A percentile compares a stretch with the other conserved stretches of the same genome.
Conservation (phyloP, 1,139 yeast genomes). For the Hemisphaericaspora subhashii region DNA sequence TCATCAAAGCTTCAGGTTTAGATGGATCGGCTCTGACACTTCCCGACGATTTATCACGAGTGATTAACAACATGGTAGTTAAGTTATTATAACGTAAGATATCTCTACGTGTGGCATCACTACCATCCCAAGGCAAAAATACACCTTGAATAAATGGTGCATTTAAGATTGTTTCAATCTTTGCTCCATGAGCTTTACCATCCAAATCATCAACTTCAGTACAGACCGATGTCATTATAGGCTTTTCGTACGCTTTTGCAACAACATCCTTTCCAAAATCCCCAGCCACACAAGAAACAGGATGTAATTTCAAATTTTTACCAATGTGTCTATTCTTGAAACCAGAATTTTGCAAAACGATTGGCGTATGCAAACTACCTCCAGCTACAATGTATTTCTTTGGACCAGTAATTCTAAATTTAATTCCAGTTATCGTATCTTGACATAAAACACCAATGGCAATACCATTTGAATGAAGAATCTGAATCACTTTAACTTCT, state of each 20-base stretch:
- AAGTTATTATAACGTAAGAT: slow-evolving; percentile 41
- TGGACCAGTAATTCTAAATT: slow-evolving; percentile 45
- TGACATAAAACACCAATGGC: slow-evolving; percentile 47
- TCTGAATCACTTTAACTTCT: slow-evolving; percentile 41
- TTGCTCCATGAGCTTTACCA: slow-evolving; percentile 59
- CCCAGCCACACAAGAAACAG: slow-evolving; percentile 45
- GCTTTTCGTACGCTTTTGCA: slow-evolving; percentile 38
- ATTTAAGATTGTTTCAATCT: slow-evolving; percentile 52
- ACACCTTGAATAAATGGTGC: slow-evolving; percentile 42
- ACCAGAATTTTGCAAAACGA: slow-evolving; percentile 50
- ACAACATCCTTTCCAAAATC: slow-evolving; percentile 38
- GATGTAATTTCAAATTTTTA: slow-evolving; percentile 54
- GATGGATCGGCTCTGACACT: slow-evolving; percentile 34
- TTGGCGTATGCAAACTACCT: slow-evolving; percentile 56
- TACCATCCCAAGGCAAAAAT: slow-evolving; percentile 47
- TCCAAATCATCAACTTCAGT: slow-evolving; percentile 52
- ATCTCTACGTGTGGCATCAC: slow-evolving; percentile 34
- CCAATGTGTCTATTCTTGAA: slow-evolving; percentile 58
- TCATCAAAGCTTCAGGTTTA: slow-evolving; percentile 35
- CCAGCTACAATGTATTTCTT: slow-evolving; percentile 48
- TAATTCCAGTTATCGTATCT: slow-evolving; percentile 28
- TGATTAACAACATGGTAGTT: slow-evolving; percentile 45
- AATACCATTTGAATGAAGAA: slow-evolving; percentile 41
- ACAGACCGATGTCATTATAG: slow-evolving; percentile 56
- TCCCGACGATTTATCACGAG: slow-evolving; percentile 51